Evolutionary conservation across 306 rosid species (phyloP).

Genomic region (Malus asiatica): DNA sequence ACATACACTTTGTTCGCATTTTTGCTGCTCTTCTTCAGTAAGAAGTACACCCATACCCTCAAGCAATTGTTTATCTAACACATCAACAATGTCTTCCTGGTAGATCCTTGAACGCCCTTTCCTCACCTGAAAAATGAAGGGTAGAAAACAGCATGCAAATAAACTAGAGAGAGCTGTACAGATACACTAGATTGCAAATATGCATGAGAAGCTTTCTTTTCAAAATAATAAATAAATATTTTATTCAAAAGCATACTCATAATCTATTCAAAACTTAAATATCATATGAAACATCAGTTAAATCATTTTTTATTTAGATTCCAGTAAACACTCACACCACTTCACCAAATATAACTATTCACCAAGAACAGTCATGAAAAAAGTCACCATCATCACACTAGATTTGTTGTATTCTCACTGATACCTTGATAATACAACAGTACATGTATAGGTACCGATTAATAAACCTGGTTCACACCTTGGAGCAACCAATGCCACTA

Average conservation of each 20-base stretch:
- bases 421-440: too few relatives aligned
- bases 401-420: too few relatives aligned
- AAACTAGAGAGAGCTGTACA: neutral
- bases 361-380: neutral
- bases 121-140: slow-evolving; percentile 59
- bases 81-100: slow-evolving; percentile 79
- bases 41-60: slow-evolving; percentile 99
- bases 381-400: neutral
- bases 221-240: neutral
- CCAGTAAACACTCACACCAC: neutral
- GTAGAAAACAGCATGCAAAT: slow-evolving; percentile 9
- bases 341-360: neutral
- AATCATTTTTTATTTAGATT: neutral
- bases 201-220: neutral
- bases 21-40: slow-evolving; percentile 93
- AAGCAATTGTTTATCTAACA: slow-evolving; percentile 88
- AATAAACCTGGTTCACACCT: too few relatives aligned
- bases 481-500: too few relatives aligned
- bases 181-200: neutral
- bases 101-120: slow-evolving; percentile 66
- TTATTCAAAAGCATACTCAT: neutral
- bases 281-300: neutral
- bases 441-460: too few relatives aligned
- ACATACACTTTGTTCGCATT: slow-evolving; percentile 80
- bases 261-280: neutral